These are phyloP conservation scores for Penicillium longicatenatum DNA, from an alignment of 495 filamentous ascomycete species.

Conservation along the genomic window DNA sequence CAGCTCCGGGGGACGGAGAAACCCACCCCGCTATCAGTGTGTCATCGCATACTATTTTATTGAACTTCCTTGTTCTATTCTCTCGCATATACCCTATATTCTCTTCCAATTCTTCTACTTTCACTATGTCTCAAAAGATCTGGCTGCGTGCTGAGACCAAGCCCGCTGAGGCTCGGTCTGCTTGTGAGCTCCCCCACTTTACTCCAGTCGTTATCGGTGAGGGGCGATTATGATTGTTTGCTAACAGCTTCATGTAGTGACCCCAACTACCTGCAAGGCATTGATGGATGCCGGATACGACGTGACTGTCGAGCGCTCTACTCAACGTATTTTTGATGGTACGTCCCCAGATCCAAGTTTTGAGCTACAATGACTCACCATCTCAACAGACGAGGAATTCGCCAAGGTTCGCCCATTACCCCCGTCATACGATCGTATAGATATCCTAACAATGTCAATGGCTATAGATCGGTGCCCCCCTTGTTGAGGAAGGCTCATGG, in stretches of 20 bases:
- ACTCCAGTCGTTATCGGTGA: constrained; percentile 9
- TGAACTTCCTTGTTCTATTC: constrained; percentile 10
- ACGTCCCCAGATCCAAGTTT: constrained; percentile 11
- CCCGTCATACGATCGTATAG: neutral
- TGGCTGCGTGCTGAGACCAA: constrained; percentile 54
- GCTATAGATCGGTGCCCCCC: constrained; percentile 60
- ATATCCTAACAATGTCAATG: constrained; percentile 13
- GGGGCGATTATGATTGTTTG: constrained; percentile 7
- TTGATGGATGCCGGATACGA: constrained; percentile 83
- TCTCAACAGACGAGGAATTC: constrained; percentile 53
- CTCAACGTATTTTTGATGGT: constrained; percentile 84
- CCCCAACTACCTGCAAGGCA: constrained; percentile 71
- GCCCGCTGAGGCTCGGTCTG: constrained; percentile 51
- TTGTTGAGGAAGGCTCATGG: constrained; percentile 87
- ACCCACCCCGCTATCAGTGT: constrained; percentile 41
- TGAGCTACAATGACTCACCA: constrained; percentile 15
- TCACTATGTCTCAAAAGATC: constrained; percentile 46
- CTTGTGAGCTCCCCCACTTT: constrained; percentile 35
- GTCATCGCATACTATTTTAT: constrained; percentile 26
- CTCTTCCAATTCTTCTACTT: constrained; percentile 6
- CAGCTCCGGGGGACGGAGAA: constrained; percentile 40
- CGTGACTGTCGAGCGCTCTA: constrained; percentile 79
- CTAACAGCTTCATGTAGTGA: constrained; percentile 41
- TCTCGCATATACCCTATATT: constrained; percentile 5
- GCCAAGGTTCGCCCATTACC: constrained; percentile 36